Percentiles rank a stretch among this genome's conserved stretches.
phyloP scores from a whole-genome alignment of 352 stramenopile species.

The Phytophthora pistaciae region DNA sequence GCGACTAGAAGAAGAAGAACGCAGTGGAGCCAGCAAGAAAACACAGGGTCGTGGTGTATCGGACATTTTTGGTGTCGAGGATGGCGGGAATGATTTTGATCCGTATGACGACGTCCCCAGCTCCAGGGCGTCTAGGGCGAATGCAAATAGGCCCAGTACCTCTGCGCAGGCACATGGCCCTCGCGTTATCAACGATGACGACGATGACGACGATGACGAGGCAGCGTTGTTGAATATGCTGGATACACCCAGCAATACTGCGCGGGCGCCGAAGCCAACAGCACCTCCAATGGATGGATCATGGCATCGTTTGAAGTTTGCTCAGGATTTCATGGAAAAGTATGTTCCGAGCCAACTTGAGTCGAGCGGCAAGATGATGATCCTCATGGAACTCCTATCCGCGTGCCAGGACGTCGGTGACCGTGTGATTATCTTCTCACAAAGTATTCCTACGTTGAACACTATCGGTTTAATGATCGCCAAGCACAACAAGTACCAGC shows the following conservation, averaged over 20 bases:
- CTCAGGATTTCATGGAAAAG: constrained; percentile 60
- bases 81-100: constrained; percentile 69
- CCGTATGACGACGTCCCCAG: constrained; percentile 31
- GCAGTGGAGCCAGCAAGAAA: constrained; percentile 48
- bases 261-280: constrained; percentile 5
- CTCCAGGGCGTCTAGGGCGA: constrained; percentile 3
- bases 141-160: neutral
- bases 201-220: constrained; percentile 46
- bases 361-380: constrained; percentile 89
- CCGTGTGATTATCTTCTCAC: constrained; percentile 91
- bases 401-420: constrained; percentile 78
- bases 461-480: constrained; percentile 79
- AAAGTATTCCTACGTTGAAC: constrained; percentile 90
- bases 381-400: constrained; percentile 83
- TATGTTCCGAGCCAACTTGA: constrained; percentile 67
- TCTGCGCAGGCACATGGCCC: constrained; percentile 4
- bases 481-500: constrained; percentile 66
- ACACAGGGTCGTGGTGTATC: constrained; percentile 29
- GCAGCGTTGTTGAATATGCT: constrained; percentile 55
- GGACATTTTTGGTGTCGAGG: constrained; percentile 51
- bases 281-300: neutral
- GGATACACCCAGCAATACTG: constrained; percentile 16
- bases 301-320: constrained; percentile 80
- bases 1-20: constrained; percentile 63
- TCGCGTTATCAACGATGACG: constrained; percentile 20